A percentile compares a stretch with the other conserved stretches of the same genome.
phyloP scores from a whole-genome alignment of 2,329 filamentous ascomycete genomes.

The Keithomyces neogunnii region DNA sequence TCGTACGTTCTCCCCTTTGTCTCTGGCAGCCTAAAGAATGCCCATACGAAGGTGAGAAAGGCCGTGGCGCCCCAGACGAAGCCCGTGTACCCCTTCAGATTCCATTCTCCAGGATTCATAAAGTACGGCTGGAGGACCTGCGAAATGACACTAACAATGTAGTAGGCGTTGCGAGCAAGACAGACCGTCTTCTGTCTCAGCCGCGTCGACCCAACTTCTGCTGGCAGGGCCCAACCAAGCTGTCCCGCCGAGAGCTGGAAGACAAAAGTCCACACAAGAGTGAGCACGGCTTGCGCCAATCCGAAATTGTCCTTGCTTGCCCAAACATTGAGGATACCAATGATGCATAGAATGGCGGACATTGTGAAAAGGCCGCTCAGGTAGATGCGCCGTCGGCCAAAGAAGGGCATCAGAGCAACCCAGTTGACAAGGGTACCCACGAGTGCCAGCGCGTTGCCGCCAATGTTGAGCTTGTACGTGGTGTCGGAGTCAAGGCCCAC shows the following conservation, averaged over 20 bases:
- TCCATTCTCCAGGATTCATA: slow-evolving; percentile 29
- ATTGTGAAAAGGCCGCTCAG: slow-evolving; percentile 35
- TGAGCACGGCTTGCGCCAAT: slow-evolving; percentile 26
- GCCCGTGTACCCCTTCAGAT: slow-evolving; percentile 33
- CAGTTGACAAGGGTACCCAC: slow-evolving; percentile 37
- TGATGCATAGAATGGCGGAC: slow-evolving; percentile 26
- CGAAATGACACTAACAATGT: slow-evolving; percentile 13
- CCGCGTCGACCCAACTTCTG: slow-evolving; percentile 22
- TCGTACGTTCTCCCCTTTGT: slow-evolving; percentile 41
- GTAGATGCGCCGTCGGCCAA: slow-evolving; percentile 37
- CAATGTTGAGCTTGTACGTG: slow-evolving; percentile 30
- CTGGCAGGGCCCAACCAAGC: slow-evolving; percentile 24
- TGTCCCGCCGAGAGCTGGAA: slow-evolving; percentile 30
- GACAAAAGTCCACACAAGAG: slow-evolving; percentile 24
- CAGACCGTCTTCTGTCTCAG: slow-evolving; percentile 24
- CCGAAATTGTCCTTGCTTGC: slow-evolving; percentile 15
- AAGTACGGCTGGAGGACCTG: slow-evolving; percentile 10
- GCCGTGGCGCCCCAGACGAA: slow-evolving; percentile 20
- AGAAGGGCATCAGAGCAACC: slow-evolving; percentile 28
- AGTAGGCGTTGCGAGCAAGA: slow-evolving; percentile 20
- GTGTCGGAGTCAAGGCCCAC: slow-evolving; percentile 20
- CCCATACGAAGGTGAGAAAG: slow-evolving; percentile 19
- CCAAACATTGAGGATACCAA: slow-evolving; percentile 32
- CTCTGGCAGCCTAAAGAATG: slow-evolving; percentile 43
- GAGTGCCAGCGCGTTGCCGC: slow-evolving; percentile 28